A percentile compares a stretch with the other conserved stretches of the same genome.
Evolutionary conservation across 2,329 filamentous ascomycete species (phyloP).

Genomic region (Macrophomina phaseolina): DNA sequence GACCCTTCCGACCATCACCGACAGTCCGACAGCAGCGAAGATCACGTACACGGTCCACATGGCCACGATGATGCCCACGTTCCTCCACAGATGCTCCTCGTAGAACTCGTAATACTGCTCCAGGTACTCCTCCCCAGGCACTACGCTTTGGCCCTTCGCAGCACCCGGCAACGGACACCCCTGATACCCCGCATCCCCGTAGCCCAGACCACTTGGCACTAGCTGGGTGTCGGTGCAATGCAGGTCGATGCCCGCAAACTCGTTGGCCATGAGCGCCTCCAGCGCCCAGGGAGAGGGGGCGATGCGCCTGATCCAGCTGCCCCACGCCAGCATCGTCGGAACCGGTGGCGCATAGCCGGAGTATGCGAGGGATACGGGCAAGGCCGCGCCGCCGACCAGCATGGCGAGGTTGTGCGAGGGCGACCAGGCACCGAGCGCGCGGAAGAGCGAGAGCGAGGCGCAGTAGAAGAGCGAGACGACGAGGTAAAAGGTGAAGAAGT

Average conservation of each 20-base stretch:
- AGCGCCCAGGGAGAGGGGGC: constrained; percentile 72
- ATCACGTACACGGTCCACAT: constrained; percentile 57
- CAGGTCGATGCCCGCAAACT: constrained; percentile 66
- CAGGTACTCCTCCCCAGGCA: constrained; percentile 63
- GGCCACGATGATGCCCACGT: constrained; percentile 58
- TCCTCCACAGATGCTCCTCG: constrained; percentile 65
- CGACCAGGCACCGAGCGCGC: constrained; percentile 43
- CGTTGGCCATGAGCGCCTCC: constrained; percentile 71
- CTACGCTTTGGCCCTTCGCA: constrained; percentile 56
- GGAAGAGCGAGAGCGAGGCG: constrained; percentile 50
- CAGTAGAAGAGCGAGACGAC: constrained; percentile 64
- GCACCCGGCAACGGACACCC: constrained; percentile 65
- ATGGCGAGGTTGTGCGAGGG: constrained; percentile 44
- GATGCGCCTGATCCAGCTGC: constrained; percentile 48
- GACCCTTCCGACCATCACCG: constrained; percentile 61
- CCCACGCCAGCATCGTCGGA: constrained; percentile 47
- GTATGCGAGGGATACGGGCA: constrained; percentile 47
- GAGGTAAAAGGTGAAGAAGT: constrained; percentile 67
- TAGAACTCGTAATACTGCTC: constrained; percentile 60
- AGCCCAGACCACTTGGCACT: constrained; percentile 58
- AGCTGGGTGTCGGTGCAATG: constrained; percentile 59
- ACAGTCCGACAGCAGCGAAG: constrained; percentile 51
- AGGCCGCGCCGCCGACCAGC: constrained; percentile 46
- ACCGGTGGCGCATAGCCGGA: constrained; percentile 48
- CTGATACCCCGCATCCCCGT: constrained; percentile 57